Evolutionary conservation across 371 early-diverging fungal species (phyloP), one percentile per base, ranked within the genome.

Genomic region (Rhizopus sp.): DNA sequence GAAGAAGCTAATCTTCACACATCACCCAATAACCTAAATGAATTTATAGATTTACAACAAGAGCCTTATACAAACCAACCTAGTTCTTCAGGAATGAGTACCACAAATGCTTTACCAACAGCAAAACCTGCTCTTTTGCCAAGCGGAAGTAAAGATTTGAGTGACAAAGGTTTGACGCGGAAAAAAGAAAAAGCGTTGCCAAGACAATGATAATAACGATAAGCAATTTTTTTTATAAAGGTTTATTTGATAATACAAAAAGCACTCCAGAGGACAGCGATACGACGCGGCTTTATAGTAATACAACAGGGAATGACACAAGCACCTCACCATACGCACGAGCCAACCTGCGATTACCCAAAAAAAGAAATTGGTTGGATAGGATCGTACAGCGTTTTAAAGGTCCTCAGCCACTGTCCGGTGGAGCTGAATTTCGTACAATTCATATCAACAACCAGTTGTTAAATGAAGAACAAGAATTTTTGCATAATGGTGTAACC

Each of bases 391-490:
- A 54, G 9, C 23, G 37, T 2, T 29, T 72, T 8, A 54, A 64
- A 8, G 59, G 53, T n/a, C 53, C 35, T 38, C 55, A 6, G 53
- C 59, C 12, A 39, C 33, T 51, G 29, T 67, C 40, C 33, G 69
- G 69, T 35, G 77, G 74, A 38, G 77, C 73, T 46, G 75, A 75
- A 30, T 80, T 78, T 53, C 87, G 96, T 34, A 81, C 86, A 57
- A 91, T 96, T 66, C 83, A 94, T 64, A 77, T 96, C 52, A 94
- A 95, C 75, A 90, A 92, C 58, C 59, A 85, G 3, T 77, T 80
- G 32, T 71, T 84, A 59, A 94, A 95, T 62, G 64, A 68, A n/a
- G 77, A 82, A 58, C 77, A 79, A 66, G 86, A 87, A 60, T 96
- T 85, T 64, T 68, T 93, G 34, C 88, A 87, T 70, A 94, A 94